Base-by-base conservation (phyloP, 2,329 filamentous ascomycete genomes). In the Lithohypha guttulata region DNA sequence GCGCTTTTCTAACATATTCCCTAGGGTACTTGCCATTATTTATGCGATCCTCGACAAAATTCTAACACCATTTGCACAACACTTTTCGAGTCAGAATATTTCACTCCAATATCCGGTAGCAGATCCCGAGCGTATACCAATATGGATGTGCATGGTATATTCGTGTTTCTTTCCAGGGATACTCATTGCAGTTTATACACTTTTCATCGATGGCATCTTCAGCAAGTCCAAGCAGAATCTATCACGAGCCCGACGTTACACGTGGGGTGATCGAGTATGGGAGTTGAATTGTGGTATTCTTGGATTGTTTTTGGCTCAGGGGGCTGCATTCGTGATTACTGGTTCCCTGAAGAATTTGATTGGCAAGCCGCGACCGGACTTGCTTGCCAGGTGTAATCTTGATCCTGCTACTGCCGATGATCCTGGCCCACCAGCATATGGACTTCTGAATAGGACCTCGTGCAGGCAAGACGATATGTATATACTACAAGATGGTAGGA, bases 271-370 rank as follows among this genome's bases (percentile, higher is more conserved):
- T 47, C 61, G 72, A 14, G 52, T 76, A n/a, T 77, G 73, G 73
- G 71, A 77, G 54, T 58, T 76, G 50, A 77, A 77, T 50, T 75
- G 72, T 48, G 73, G 73, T 2, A 64, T 75, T 8, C 53, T 77
- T 18, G 73, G 73, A n/a, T 55, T 77, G 41, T 52, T 70, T 11
- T 54, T 76, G 27, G 65, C 69, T 21, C 67, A 73, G 41, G 68
- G 62, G 10, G 56, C 68, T n/a, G 66, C 70, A 0, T 76, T 75
- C 51, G 65, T 72, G 15, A 70, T 76, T 34, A 76, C 72, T 3
- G 68, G 69, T 25, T 66, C 65, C 3, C 51, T 77, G 50, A 77
- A 77, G 55, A 75, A 71, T 50, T 67, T 71, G 2, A 71, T 70
- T 45, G 73, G 73, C 25, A 76, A 75, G 51, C 73, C 73, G 4